These are phyloP conservation scores for Beauveria asiatica DNA, from an alignment of 2,329 filamentous ascomycete genomes.

Conservation along the genomic window DNA sequence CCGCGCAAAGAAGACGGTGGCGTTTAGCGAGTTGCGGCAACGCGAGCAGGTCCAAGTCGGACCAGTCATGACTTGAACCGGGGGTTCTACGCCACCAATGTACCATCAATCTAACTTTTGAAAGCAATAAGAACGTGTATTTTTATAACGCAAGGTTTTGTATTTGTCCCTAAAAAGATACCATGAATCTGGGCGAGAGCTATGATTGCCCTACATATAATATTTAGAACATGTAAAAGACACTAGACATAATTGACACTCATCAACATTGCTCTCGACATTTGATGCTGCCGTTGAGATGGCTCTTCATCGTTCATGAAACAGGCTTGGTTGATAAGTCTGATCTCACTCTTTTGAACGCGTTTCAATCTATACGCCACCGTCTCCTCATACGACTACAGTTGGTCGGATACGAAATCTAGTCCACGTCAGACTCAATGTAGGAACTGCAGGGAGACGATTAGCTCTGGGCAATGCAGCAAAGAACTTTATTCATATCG, in stretches of 20 bases:
- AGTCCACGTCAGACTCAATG: background rate
- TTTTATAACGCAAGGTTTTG: background rate
- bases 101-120: background rate
- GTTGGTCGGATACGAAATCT: too few species aligned
- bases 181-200: background rate
- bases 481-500: background rate
- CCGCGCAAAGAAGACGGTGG: constrained; percentile 28
- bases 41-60: constrained; percentile 50
- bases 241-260: too few species aligned
- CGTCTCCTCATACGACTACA: background rate
- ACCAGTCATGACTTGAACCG: constrained; percentile 29
- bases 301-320: background rate
- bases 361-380: background rate
- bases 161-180: background rate
- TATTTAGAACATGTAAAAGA: background rate
- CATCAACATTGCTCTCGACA: too few species aligned
- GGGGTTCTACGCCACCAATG: background rate
- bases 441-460: background rate
- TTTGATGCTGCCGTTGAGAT: background rate
- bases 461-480: background rate
- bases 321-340: background rate
- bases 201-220: background rate
- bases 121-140: background rate
- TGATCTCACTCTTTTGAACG: background rate
- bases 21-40: constrained; percentile 30